phyloP scores from a whole-genome alignment of 2,329 filamentous ascomycete genomes.

The Sordariomycetes sp. region DNA sequence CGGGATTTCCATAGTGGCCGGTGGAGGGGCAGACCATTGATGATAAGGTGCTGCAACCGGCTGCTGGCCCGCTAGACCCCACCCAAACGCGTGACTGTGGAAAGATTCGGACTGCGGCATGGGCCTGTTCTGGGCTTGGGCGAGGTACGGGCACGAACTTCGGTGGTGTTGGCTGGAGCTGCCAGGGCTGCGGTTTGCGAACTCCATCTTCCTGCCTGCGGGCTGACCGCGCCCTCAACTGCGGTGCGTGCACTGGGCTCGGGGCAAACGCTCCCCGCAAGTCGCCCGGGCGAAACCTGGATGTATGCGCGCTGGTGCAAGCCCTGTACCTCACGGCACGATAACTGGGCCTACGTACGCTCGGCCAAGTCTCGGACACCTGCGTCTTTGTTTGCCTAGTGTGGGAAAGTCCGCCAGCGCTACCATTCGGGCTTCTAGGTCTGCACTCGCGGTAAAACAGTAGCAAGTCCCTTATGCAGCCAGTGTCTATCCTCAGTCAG shows the following conservation, averaged over 20 bases:
- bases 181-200: not conserved
- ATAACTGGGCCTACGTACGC: not conserved
- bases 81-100: not conserved
- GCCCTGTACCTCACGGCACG: not conserved
- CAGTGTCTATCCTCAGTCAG: no score
- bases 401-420: not conserved
- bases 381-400: not conserved
- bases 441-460: no score
- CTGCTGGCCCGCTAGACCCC: not conserved
- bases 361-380: not conserved
- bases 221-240: not conserved
- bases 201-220: constrained; percentile 2
- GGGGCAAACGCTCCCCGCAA: not conserved
- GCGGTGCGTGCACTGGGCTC: not conserved
- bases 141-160: not conserved
- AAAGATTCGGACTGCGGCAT: not conserved
- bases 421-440: not conserved
- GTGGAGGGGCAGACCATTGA: constrained; percentile 1
- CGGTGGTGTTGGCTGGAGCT: not conserved
- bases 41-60: not conserved
- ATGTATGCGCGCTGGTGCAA: not conserved
- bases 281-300: not conserved
- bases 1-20: not conserved
- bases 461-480: no score
- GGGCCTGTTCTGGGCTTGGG: not conserved